Evolutionary conservation across 2,329 filamentous ascomycete species (phyloP).

Genomic region (Penicillium sp.): DNA sequence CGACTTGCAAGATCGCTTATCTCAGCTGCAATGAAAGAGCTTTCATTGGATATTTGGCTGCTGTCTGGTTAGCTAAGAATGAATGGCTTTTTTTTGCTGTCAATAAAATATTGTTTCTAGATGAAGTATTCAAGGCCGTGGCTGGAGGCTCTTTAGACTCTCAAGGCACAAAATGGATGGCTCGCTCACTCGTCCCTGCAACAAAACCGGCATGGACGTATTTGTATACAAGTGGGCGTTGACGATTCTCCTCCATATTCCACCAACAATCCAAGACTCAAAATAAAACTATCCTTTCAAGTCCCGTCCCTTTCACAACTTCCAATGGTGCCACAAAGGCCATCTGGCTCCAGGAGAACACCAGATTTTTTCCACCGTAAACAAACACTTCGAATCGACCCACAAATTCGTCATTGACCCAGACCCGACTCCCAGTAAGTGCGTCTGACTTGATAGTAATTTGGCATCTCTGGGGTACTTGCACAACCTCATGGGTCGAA

Average conservation of each 20-base stretch:
- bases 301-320: slow-evolving; percentile 9
- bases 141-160: neutral
- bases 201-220: neutral
- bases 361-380: slow-evolving; percentile 56
- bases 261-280: neutral
- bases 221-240: neutral
- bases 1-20: neutral
- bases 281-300: slow-evolving; percentile 13
- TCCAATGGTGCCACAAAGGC: slow-evolving; percentile 58
- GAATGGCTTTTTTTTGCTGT: neutral
- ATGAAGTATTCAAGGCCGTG: neutral
- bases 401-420: slow-evolving; percentile 51
- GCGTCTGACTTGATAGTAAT: slow-evolving; percentile 52
- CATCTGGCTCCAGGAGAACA: slow-evolving; percentile 62
- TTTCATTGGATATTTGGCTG: neutral
- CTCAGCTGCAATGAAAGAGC: neutral
- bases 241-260: too few species aligned
- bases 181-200: neutral
- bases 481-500: slow-evolving; percentile 51
- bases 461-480: slow-evolving; percentile 37
- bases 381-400: slow-evolving; percentile 61
- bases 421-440: slow-evolving; percentile 54
- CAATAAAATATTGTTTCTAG: neutral
- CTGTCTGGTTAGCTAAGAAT: neutral
- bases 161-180: neutral